Evolutionary conservation across 1,284 basidiomycete species (phyloP).

Genomic region (Testicularia cyperi): DNA sequence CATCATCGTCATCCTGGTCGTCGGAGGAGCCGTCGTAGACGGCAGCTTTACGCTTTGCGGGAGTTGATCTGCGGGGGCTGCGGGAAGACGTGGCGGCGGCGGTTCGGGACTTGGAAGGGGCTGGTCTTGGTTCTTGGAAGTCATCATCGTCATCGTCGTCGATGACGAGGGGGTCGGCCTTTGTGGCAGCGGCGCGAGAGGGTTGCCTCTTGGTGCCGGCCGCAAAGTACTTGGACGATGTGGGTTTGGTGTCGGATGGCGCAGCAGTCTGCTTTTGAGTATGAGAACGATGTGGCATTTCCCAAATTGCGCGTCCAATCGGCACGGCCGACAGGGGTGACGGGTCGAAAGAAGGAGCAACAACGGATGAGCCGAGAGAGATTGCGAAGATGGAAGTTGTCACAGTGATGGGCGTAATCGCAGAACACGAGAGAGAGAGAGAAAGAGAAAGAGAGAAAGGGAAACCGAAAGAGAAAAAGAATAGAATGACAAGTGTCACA

Average conservation of each 20-base stretch:
- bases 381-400: no score
- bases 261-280: no score
- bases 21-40: conserved; percentile 2
- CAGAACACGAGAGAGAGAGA: no score
- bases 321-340: no score
- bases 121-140: not conserved
- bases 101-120: not conserved
- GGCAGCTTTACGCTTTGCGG: conserved; percentile 22
- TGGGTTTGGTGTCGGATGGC: not conserved
- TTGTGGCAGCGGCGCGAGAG: conserved; percentile 8
- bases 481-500: no score
- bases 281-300: no score
- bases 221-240: conserved; percentile 29
- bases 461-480: no score
- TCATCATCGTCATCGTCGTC: conserved; percentile 31
- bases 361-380: no score
- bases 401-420: no score
- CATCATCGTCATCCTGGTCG: conserved; percentile 34
- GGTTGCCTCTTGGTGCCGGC: conserved; percentile 1
- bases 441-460: no score
- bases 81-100: not conserved
- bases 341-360: no score
- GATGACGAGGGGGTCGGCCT: conserved; percentile 29
- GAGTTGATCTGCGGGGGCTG: conserved; percentile 12
- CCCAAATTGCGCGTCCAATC: no score